phyloP scores from a whole-genome alignment of 192 early-diverging fungal genomes.

The Paraglomus brasilianum region DNA sequence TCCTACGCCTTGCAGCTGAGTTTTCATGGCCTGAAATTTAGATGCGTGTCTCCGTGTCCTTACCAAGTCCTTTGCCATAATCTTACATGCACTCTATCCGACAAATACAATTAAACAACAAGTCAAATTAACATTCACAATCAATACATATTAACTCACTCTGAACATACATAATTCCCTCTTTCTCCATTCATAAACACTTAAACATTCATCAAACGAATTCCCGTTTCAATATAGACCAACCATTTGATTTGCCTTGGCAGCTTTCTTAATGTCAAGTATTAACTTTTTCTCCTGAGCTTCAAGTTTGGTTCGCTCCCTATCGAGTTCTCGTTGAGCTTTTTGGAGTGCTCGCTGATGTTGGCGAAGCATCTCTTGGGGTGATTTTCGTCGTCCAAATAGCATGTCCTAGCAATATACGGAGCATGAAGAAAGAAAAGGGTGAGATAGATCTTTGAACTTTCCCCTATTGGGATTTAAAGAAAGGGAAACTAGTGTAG shows the following conservation, averaged over 20 bases:
- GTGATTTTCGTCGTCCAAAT: slow-evolving; percentile 79
- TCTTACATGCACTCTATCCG: slow-evolving; percentile 74
- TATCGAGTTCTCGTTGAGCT: slow-evolving; percentile 90
- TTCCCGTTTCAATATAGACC: neutral
- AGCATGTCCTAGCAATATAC: slow-evolving; percentile 52
- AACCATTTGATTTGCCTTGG: slow-evolving; percentile 90
- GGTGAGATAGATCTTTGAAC: too few species aligned
- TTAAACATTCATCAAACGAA: too few species aligned
- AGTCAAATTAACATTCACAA: neutral
- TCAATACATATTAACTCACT: neutral
- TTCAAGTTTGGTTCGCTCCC: slow-evolving; percentile 87
- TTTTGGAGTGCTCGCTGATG: slow-evolving; percentile 85
- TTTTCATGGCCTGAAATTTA: slow-evolving; percentile 96
- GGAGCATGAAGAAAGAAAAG: too few species aligned
- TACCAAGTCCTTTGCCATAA: slow-evolving; percentile 98
- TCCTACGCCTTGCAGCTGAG: slow-evolving; percentile 88
- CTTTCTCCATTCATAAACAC: too few species aligned
- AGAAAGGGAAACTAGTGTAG: too few species aligned
- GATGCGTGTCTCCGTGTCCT: slow-evolving; percentile 89
- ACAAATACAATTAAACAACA: neutral
- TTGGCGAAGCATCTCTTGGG: slow-evolving; percentile 88
- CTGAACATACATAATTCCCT: neutral
- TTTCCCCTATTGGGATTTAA: too few species aligned
- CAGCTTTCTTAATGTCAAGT: slow-evolving; percentile 87
- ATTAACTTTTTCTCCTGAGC: slow-evolving; percentile 95